Conservation (phyloP, 2,329 filamentous ascomycete genomes). For the Pyrenophora graminea region DNA sequence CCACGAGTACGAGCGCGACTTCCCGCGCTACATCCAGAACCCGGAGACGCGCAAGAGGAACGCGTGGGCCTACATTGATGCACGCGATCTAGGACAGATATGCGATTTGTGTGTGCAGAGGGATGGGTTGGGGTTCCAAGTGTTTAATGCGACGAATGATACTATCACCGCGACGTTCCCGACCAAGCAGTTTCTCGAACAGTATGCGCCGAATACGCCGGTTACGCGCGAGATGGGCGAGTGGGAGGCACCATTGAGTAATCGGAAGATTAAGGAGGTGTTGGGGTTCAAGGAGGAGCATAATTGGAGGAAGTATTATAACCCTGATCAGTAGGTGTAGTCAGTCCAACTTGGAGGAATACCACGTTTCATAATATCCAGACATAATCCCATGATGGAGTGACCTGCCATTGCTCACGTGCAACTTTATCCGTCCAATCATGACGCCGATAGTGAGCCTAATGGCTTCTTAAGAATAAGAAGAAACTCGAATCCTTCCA, state of each 20-base stretch:
- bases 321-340: conserved; percentile 26
- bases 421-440: no score
- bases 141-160: conserved; percentile 68
- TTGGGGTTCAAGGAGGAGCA: conserved; percentile 64
- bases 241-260: conserved; percentile 64
- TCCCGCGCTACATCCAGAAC: conserved; percentile 56
- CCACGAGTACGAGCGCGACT: conserved; percentile 62
- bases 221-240: conserved; percentile 62
- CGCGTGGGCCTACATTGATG: conserved; percentile 67
- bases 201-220: conserved; percentile 54
- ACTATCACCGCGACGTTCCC: conserved; percentile 61
- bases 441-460: no score
- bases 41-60: conserved; percentile 60
- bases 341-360: neutral
- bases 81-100: conserved; percentile 65
- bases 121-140: conserved; percentile 63
- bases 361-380: neutral
- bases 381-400: no score
- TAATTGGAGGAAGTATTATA: conserved; percentile 59
- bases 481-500: no score
- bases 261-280: conserved; percentile 63
- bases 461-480: no score
- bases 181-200: conserved; percentile 58
- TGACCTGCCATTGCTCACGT: no score
- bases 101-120: conserved; percentile 59